Evolutionary conservation across 1,139 yeast genomes (phyloP).

Genomic region (Magnusiomyces fungicola): DNA sequence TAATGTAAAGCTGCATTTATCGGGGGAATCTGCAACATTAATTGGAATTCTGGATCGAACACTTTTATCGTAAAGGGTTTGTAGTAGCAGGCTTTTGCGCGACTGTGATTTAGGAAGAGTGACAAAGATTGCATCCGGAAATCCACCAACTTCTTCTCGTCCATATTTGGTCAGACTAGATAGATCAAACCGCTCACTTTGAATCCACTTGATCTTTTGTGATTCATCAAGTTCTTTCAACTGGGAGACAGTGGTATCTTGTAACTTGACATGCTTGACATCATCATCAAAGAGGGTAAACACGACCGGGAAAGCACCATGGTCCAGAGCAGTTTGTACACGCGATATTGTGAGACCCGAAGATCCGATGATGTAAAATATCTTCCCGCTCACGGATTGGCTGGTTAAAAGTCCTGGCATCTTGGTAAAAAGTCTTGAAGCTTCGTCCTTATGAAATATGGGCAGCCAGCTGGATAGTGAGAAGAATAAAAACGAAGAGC

Average conservation of each 20-base stretch:
- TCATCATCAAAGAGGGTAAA: background rate
- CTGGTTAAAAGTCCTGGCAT: slow-evolving; percentile 41
- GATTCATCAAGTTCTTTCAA: background rate
- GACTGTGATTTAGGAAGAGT: slow-evolving; percentile 34
- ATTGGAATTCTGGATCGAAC: slow-evolving; percentile 64
- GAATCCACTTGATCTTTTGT: slow-evolving; percentile 21
- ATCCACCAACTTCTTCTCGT: slow-evolving; percentile 49
- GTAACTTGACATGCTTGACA: background rate
- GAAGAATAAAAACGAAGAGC: too few species aligned
- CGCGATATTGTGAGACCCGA: slow-evolving; percentile 13
- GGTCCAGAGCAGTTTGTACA: slow-evolving; percentile 11
- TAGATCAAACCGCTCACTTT: slow-evolving; percentile 35
- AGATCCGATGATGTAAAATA: slow-evolving; percentile 57
- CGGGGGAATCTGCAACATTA: slow-evolving; percentile 68
- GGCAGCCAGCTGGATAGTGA: too few species aligned
- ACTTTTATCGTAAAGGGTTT: slow-evolving; percentile 41
- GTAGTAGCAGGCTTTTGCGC: background rate
- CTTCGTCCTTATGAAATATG: too few species aligned
- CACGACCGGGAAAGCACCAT: slow-evolving; percentile 12
- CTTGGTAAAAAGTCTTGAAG: background rate
- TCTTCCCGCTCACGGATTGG: slow-evolving; percentile 44
- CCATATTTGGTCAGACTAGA: slow-evolving; percentile 51
- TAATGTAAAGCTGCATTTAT: slow-evolving; percentile 66
- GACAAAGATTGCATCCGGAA: slow-evolving; percentile 74
- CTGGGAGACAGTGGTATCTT: background rate